phyloP scores from a whole-genome alignment of 2,329 filamentous ascomycete species.

The Colletotrichum musae region DNA sequence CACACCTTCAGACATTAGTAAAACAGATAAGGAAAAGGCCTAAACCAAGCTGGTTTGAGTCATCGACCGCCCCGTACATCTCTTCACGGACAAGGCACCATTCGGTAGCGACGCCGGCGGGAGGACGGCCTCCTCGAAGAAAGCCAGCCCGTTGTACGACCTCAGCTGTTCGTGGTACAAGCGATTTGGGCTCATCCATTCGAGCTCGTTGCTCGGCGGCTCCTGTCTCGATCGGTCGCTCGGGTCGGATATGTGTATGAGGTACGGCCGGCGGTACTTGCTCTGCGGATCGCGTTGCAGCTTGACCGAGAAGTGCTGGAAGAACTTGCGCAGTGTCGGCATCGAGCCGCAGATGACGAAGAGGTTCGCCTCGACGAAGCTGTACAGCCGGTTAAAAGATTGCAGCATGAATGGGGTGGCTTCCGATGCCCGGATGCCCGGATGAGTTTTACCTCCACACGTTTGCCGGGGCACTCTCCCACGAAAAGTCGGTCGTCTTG shows the following conservation, averaged over 20 bases:
- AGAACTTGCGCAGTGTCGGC: conserved; percentile 57
- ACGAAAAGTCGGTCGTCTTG: conserved; percentile 24
- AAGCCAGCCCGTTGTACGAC: neutral
- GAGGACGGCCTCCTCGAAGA: neutral
- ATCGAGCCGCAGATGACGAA: conserved; percentile 58
- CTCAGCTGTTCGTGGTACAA: conserved; percentile 16
- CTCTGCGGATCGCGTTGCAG: conserved; percentile 44
- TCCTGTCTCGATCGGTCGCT: neutral
- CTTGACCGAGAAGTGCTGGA: conserved; percentile 53
- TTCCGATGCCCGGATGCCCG: neutral
- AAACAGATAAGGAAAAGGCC: neutral
- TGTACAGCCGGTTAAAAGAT: neutral
- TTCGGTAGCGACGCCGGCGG: neutral
- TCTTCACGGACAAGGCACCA: neutral
- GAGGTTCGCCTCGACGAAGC: conserved; percentile 56
- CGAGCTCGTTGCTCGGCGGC: neutral
- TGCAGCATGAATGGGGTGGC: neutral
- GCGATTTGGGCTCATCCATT: neutral
- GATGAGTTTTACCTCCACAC: conserved; percentile 27
- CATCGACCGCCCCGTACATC: neutral
- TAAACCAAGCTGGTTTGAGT: neutral
- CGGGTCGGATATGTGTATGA: conserved; percentile 15
- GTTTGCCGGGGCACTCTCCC: conserved; percentile 38
- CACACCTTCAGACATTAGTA: too few species aligned
- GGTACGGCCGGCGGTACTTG: neutral